A percentile compares a stretch with the other conserved stretches of the same genome.
phyloP scores from a whole-genome alignment of 2,329 filamentous ascomycete genomes.

The Aciculosporium take region DNA sequence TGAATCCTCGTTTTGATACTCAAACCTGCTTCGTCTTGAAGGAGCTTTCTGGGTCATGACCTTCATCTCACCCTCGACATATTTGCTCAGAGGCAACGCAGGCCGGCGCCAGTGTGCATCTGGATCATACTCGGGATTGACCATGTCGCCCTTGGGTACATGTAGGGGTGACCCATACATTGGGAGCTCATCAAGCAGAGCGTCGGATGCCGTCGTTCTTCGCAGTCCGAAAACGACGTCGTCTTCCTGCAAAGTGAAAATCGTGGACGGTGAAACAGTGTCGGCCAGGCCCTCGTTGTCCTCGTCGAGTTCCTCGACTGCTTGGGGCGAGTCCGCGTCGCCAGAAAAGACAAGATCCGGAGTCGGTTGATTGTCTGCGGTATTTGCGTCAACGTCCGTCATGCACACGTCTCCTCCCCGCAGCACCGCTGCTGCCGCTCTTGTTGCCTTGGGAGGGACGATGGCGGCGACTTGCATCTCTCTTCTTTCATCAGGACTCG shows the following conservation, averaged over 20 bases:
- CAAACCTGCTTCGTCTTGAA: constrained; percentile 67
- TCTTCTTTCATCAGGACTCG: constrained; percentile 47
- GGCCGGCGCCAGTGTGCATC: constrained; percentile 62
- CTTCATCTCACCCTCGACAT: constrained; percentile 65
- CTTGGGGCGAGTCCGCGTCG: constrained; percentile 43
- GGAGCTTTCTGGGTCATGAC: constrained; percentile 52
- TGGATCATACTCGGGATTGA: constrained; percentile 44
- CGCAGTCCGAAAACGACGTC: constrained; percentile 70
- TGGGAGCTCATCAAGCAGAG: constrained; percentile 66
- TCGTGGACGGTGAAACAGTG: constrained; percentile 54
- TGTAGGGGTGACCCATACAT: constrained; percentile 56
- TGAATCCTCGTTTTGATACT: constrained; percentile 61
- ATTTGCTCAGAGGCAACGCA: constrained; percentile 77
- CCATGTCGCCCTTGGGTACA: constrained; percentile 42
- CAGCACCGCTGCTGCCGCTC: neutral
- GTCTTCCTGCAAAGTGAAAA: constrained; percentile 70
- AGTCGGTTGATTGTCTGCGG: constrained; percentile 35
- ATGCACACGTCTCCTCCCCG: constrained; percentile 17
- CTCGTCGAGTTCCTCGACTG: constrained; percentile 24
- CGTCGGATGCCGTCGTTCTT: constrained; percentile 59
- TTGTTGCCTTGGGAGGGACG: constrained; percentile 29
- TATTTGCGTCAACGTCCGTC: constrained; percentile 20
- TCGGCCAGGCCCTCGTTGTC: constrained; percentile 26
- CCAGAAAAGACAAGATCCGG: constrained; percentile 54
- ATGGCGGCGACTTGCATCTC: constrained; percentile 51